Percentiles rank a stretch among this genome's conserved stretches.
Conservation (phyloP, 1,284 basidiomycete genomes). For the Puccinia triticina region DNA sequence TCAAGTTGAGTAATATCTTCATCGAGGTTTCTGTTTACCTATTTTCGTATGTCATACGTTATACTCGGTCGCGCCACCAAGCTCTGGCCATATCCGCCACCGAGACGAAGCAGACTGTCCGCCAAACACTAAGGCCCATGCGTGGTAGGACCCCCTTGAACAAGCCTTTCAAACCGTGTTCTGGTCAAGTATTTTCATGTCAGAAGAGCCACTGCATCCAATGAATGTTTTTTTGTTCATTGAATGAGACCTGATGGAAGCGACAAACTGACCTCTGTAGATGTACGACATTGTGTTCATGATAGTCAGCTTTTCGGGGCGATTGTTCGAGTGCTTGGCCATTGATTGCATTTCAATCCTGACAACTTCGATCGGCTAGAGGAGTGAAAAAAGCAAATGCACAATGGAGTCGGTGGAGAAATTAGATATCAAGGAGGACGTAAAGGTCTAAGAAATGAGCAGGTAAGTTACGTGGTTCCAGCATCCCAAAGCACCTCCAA, state of each 20-base stretch:
- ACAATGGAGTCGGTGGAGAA: background rate
- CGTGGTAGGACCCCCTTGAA: conserved; percentile 46
- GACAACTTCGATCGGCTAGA: conserved; percentile 50
- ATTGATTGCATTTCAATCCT: conserved; percentile 52
- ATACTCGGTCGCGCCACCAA: conserved; percentile 38
- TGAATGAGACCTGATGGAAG: background rate
- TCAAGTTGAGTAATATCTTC: too few species aligned
- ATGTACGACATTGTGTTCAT: conserved; percentile 49
- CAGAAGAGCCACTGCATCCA: background rate
- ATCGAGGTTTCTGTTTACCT: too few species aligned
- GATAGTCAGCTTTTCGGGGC: conserved; percentile 44
- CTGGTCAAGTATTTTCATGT: conserved; percentile 11
- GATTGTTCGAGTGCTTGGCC: conserved; percentile 32
- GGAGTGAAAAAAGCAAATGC: background rate
- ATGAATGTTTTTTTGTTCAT: background rate
- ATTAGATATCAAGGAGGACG: background rate
- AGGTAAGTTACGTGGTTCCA: conserved; percentile 44
- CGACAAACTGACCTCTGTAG: conserved; percentile 25
- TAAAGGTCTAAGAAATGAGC: background rate
- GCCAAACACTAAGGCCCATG: conserved; percentile 50
- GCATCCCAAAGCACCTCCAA: conserved; percentile 44
- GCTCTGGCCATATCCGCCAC: conserved; percentile 32
- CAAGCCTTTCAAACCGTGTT: conserved; percentile 45
- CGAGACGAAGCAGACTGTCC: conserved; percentile 50
- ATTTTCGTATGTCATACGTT: background rate